Percentiles rank a stretch among this genome's conserved stretches.
Conservation (phyloP, 75 land plant genomes). For the Pinus taeda region DNA sequence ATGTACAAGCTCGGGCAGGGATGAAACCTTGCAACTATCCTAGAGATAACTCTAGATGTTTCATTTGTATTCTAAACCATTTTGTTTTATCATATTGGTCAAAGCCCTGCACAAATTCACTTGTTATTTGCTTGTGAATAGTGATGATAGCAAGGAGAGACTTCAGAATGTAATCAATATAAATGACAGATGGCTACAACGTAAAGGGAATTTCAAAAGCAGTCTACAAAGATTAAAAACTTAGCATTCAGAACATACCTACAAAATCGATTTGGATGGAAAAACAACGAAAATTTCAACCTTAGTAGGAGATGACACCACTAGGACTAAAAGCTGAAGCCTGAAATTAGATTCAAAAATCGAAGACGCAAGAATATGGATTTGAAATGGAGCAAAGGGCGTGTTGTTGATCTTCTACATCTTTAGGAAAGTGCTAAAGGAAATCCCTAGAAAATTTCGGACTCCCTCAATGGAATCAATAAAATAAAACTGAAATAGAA, state of each 20-base stretch:
- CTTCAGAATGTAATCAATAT: too few relatives aligned
- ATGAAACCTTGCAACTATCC: neutral
- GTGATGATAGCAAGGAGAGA: too few relatives aligned
- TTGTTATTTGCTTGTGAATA: too few relatives aligned
- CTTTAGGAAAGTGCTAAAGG: neutral
- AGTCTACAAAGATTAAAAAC: too few relatives aligned
- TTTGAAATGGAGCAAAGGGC: neutral
- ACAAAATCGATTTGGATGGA: neutral
- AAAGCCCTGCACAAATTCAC: too few relatives aligned
- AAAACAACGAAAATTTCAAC: neutral
- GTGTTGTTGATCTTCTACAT: too few relatives aligned
- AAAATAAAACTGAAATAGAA: neutral
- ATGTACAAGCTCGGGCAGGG: neutral
- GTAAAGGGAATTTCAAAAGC: too few relatives aligned
- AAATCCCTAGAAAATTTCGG: neutral
- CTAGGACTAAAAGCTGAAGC: neutral
- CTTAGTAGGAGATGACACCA: neutral
- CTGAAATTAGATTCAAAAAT: neutral
- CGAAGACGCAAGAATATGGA: neutral
- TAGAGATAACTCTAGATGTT: too few relatives aligned
- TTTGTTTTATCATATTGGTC: too few relatives aligned
- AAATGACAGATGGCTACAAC: too few relatives aligned
- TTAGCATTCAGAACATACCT: too few relatives aligned
- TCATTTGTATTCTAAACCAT: too few relatives aligned
- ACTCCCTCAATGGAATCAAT: neutral